Base-by-base conservation (phyloP, 768 basidiomycete species). In the Galerina sulciceps region DNA sequence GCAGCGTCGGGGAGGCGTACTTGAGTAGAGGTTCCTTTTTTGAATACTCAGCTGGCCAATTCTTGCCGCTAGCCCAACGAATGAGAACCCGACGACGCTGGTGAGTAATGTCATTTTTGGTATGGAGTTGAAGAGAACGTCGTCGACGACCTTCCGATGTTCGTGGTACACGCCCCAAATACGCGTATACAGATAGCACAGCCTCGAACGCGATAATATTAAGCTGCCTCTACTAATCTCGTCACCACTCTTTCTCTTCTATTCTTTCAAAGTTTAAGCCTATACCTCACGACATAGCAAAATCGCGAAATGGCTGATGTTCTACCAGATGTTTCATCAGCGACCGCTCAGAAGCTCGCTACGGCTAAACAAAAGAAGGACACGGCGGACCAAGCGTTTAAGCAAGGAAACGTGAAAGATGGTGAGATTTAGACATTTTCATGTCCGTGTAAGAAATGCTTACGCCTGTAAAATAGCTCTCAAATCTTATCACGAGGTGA, bases 1-100 rank as follows among this genome's bases (percentile, higher is more conserved):
- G n/a, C 48, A 26, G 26, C 49, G 11, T 34, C 22, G 37, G 4
- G 13, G 26, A 55, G 18, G 84, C 93, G 71, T 69, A 96, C 94
- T 93, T 45, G 86, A 82, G 73, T 91, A 84, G 59, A 95, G 81
- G 69, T 87, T 86, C 67, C 90, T 81, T 70, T 82, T 87, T 73
- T 93, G 89, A 67, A 97, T 90, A 53, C 89, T 90, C 20, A 97
- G 86, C 75, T 96, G 94, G 66, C 91, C 93, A 59, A 94, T 79
- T 58, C 95, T 83, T 17, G 89, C 87, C 18, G 88, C 87, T 58
- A 97, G 88, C 42, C 94, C 94, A 69, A 94, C 89, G 56, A 83
- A 73, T 2, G 91, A 90, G 74, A 92, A 92, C 41, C 91, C 91
- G 69, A 92, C 71, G 61, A 93, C 74, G 69, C 85, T 91, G 49